Conservation (phyloP, 805 yeast species). For the Hanseniaspora thailandica region DNA sequence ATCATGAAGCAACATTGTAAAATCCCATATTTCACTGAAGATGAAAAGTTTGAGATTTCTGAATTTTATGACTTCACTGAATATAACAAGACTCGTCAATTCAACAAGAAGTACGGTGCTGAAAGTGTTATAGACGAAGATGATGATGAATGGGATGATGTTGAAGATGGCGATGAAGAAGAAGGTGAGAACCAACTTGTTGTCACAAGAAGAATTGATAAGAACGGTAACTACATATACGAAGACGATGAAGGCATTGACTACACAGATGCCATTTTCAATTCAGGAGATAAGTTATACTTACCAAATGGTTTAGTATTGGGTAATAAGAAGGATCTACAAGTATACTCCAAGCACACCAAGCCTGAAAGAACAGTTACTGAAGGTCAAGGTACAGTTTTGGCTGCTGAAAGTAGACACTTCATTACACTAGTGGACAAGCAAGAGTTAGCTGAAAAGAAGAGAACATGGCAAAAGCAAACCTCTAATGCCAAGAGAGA, state of each 20-base stretch:
- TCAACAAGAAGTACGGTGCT: slow-evolving; percentile 24
- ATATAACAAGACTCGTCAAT: slow-evolving; percentile 20
- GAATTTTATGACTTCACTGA: slow-evolving; percentile 79
- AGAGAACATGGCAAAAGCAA: slow-evolving; percentile 62
- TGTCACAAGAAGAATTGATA: slow-evolving; percentile 14
- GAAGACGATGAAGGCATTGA: slow-evolving; percentile 15
- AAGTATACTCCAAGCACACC: slow-evolving; percentile 68
- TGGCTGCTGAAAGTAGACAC: slow-evolving; percentile 69
- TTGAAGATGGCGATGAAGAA: slow-evolving; percentile 27
- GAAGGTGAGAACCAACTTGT: slow-evolving; percentile 6
- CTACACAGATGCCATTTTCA: slow-evolving; percentile 34
- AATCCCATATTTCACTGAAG: slow-evolving; percentile 77
- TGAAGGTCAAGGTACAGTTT: slow-evolving; percentile 77
- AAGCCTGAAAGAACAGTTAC: slow-evolving; percentile 44
- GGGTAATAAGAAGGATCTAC: slow-evolving; percentile 69
- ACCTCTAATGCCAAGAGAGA: slow-evolving; percentile 39
- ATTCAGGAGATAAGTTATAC: slow-evolving; percentile 58
- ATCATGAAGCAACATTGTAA: slow-evolving; percentile 70
- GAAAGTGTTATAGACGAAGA: slow-evolving; percentile 29
- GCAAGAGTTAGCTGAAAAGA: slow-evolving; percentile 37
- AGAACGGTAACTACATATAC: slow-evolving; percentile 10
- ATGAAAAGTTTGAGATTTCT: slow-evolving; percentile 75
- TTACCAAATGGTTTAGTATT: slow-evolving; percentile 74
- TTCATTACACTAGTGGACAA: slow-evolving; percentile 33
- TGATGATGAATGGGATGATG: slow-evolving; percentile 31